Evolutionary conservation across 1,139 yeast genomes (phyloP).

Genomic region (Eremothecium sinecaudum): DNA sequence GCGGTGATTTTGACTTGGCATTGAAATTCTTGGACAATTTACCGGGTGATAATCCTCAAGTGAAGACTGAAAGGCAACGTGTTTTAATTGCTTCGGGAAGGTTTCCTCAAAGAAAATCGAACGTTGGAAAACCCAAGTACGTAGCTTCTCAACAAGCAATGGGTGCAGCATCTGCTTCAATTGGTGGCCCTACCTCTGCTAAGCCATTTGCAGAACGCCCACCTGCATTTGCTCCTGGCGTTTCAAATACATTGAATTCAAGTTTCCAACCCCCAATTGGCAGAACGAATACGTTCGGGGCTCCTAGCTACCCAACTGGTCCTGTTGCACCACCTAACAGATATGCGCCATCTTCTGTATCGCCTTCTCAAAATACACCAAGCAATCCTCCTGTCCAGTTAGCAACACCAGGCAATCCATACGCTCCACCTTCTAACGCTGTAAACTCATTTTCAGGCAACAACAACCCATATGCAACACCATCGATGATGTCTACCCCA

Average conservation of each 20-base stretch:
- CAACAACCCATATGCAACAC: constrained; percentile 8
- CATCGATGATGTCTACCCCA: constrained; percentile 10
- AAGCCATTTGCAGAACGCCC: constrained; percentile 22
- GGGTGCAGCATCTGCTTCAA: constrained; percentile 20
- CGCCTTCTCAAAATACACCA: neutral
- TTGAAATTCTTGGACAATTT: constrained; percentile 55
- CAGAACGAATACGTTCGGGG: constrained; percentile 15
- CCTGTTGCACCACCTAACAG: constrained; percentile 12
- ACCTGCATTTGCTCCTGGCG: constrained; percentile 19
- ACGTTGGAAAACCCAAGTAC: constrained; percentile 9
- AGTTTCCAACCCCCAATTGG: constrained; percentile 9
- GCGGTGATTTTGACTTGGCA: constrained; percentile 80
- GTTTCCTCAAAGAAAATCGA: constrained; percentile 7
- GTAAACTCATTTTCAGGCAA: constrained; percentile 13
- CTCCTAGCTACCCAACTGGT: constrained; percentile 15
- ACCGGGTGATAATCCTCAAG: constrained; percentile 56
- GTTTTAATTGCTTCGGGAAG: constrained; percentile 52
- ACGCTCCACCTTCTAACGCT: constrained; percentile 26
- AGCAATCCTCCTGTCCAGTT: constrained; percentile 14
- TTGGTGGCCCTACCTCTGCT: constrained; percentile 19
- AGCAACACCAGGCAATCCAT: constrained; percentile 28
- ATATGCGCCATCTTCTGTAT: constrained; percentile 11
- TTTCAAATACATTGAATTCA: constrained; percentile 17
- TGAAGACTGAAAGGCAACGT: constrained; percentile 66
- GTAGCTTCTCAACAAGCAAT: constrained; percentile 8